Percentiles rank a stretch among this genome's conserved stretches.
Conservation (phyloP, 2,329 filamentous ascomycete genomes). For the Coleophoma cylindrospora region DNA sequence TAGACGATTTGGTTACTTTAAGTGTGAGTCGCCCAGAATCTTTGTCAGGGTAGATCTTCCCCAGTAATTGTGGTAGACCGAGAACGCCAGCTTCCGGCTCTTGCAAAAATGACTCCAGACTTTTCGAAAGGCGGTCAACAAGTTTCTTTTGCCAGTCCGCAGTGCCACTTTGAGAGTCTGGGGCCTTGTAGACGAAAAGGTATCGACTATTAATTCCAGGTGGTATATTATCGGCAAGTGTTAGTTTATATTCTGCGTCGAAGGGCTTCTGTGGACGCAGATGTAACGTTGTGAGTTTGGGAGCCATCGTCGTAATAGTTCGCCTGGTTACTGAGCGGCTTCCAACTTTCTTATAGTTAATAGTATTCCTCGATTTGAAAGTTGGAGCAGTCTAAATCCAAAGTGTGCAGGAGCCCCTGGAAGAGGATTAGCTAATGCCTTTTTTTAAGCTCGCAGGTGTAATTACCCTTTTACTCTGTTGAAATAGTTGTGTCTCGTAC, state of each 20-base stretch:
- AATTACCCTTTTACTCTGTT: too few relatives aligned
- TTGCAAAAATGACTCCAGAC: conserved; percentile 2
- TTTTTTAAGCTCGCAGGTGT: too few relatives aligned
- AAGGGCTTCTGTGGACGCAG: conserved; percentile 2
- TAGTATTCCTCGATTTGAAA: too few relatives aligned
- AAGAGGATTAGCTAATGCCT: too few relatives aligned
- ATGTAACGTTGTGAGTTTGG: background rate
- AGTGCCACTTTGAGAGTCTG: background rate
- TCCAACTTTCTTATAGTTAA: too few relatives aligned
- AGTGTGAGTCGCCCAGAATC: background rate
- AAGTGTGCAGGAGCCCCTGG: too few relatives aligned
- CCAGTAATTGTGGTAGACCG: conserved; percentile 1
- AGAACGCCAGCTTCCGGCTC: conserved; percentile 2
- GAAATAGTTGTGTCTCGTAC: too few relatives aligned
- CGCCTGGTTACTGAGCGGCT: background rate
- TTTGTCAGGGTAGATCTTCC: conserved; percentile 2
- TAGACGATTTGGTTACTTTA: conserved; percentile 4
- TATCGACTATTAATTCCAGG: conserved; percentile 4
- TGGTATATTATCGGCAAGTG: conserved; percentile 3
- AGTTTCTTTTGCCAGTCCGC: conserved; percentile 1
- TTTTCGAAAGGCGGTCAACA: conserved; percentile 1
- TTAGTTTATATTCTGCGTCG: conserved; percentile 4
- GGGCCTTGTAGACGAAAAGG: conserved; percentile 3
- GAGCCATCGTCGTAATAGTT: background rate
- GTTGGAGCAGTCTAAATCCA: too few relatives aligned